These are phyloP conservation scores for Luzula sylvatica DNA, from an alignment of 176 grass and related monocot genomes.

Conservation along the genomic window DNA sequence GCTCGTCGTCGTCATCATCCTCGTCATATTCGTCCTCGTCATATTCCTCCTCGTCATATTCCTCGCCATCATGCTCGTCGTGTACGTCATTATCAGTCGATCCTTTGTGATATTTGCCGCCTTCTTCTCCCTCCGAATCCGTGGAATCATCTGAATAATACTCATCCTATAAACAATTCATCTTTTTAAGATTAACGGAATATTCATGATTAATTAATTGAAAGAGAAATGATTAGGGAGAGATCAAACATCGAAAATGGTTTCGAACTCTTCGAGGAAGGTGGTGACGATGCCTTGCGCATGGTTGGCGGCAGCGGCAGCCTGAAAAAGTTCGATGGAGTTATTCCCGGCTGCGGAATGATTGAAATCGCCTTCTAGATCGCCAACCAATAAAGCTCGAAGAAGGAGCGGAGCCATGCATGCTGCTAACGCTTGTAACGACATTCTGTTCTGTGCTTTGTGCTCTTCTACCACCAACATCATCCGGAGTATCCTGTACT, in stretches of 20 bases:
- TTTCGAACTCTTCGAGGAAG: constrained; percentile 87
- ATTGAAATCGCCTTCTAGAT: constrained; percentile 75
- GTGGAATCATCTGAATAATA: constrained; percentile 79
- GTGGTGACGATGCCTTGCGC: constrained; percentile 93
- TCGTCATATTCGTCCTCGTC: constrained; percentile 30
- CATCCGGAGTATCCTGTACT: constrained; percentile 98
- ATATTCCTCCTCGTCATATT: constrained; percentile 42
- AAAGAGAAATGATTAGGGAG: constrained; percentile 29
- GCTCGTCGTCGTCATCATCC: constrained; percentile 1
- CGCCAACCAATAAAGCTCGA: constrained; percentile 78
- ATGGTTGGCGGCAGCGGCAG: constrained; percentile 92
- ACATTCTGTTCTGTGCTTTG: constrained; percentile 90
- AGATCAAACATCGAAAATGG: constrained; percentile 77
- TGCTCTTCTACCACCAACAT: constrained; percentile 68
- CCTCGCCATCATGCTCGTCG: constrained; percentile 63
- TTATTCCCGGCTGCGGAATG: constrained; percentile 50
- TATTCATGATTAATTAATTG: not conserved
- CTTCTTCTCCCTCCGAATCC: constrained; percentile 62
- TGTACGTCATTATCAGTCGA: constrained; percentile 62
- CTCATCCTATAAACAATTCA: constrained; percentile 51
- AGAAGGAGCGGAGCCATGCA: constrained; percentile 98
- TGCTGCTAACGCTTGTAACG: constrained; percentile 83
- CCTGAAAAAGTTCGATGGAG: constrained; percentile 90
- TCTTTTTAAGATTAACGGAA: constrained; percentile 29
- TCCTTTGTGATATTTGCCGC: constrained; percentile 50